These are phyloP conservation scores for Paraphoma chrysanthemicola DNA, from an alignment of 2,329 filamentous ascomycete species.

Conservation along the genomic window DNA sequence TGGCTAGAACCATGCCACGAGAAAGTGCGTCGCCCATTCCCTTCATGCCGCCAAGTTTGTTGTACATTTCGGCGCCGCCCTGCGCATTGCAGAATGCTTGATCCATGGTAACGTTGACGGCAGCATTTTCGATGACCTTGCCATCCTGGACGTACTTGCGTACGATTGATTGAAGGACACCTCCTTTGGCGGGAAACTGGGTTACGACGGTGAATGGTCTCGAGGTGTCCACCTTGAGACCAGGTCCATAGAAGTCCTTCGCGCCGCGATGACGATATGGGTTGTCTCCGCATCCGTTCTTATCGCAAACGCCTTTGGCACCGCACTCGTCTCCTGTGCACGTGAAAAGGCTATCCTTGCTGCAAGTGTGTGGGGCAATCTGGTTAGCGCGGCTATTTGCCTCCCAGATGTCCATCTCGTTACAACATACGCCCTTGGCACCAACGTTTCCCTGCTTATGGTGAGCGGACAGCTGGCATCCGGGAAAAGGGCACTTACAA, in stretches of 20 bases:
- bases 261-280: constrained; percentile 33
- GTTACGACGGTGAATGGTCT: constrained; percentile 71
- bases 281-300: constrained; percentile 46
- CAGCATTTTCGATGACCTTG: constrained; percentile 64
- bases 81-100: constrained; percentile 38
- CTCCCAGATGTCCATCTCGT: constrained; percentile 65
- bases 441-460: constrained; percentile 50
- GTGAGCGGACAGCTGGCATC: constrained; percentile 47
- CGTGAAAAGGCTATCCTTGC: constrained; percentile 51
- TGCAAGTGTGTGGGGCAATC: constrained; percentile 60
- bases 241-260: constrained; percentile 36
- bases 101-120: constrained; percentile 42
- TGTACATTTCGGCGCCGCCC: constrained; percentile 36
- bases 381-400: constrained; percentile 57
- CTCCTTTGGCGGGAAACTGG: constrained; percentile 68
- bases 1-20: constrained; percentile 61
- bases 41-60: constrained; percentile 51
- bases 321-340: constrained; percentile 52
- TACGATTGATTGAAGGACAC: constrained; percentile 66
- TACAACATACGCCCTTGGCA: constrained; percentile 58
- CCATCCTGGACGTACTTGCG: constrained; percentile 72
- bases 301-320: constrained; percentile 43
- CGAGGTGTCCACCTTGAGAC: constrained; percentile 63
- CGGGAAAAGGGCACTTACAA: constrained; percentile 33
- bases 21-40: constrained; percentile 56